A percentile compares a stretch with the other conserved stretches of the same genome.
Evolutionary conservation across 306 rosid genomes (phyloP).

Genomic region (Cucurbita moschata): DNA sequence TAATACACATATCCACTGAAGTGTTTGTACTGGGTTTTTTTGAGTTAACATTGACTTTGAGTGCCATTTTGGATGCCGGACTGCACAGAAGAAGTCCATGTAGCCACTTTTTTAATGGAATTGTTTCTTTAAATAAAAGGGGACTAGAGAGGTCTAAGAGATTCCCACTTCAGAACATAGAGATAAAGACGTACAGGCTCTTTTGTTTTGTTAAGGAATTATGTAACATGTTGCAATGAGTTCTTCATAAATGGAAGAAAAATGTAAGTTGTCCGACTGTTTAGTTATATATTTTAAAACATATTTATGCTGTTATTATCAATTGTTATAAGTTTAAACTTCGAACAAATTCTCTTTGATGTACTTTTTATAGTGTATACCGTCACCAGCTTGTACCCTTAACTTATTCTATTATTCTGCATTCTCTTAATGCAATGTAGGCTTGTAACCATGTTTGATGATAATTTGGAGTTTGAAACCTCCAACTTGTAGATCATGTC

Average conservation of each 20-base stretch:
- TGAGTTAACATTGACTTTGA: background rate
- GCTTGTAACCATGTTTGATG: background rate
- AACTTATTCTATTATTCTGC: background rate
- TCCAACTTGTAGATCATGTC: background rate
- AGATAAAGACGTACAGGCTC: slow-evolving; percentile 20
- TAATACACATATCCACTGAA: background rate
- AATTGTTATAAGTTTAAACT: background rate
- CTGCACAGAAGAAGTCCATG: slow-evolving; percentile 1
- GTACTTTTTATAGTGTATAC: background rate
- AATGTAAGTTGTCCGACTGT: slow-evolving; percentile 39
- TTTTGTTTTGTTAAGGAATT: slow-evolving; percentile 30
- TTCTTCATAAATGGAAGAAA: slow-evolving; percentile 23
- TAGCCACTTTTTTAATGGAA: background rate
- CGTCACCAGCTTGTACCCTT: background rate
- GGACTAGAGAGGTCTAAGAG: slow-evolving; percentile 1
- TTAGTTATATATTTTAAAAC: slow-evolving; percentile 7
- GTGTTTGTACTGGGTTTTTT: background rate
- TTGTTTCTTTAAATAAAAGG: background rate
- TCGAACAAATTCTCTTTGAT: background rate
- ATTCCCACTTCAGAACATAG: slow-evolving; percentile 16
- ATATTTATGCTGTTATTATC: background rate
- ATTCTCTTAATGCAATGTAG: background rate
- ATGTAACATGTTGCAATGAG: slow-evolving; percentile 31
- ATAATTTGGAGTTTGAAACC: background rate
- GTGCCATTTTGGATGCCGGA: background rate